Conservation (phyloP, 129 eudicot genomes). For the Tagetes patula region DNA sequence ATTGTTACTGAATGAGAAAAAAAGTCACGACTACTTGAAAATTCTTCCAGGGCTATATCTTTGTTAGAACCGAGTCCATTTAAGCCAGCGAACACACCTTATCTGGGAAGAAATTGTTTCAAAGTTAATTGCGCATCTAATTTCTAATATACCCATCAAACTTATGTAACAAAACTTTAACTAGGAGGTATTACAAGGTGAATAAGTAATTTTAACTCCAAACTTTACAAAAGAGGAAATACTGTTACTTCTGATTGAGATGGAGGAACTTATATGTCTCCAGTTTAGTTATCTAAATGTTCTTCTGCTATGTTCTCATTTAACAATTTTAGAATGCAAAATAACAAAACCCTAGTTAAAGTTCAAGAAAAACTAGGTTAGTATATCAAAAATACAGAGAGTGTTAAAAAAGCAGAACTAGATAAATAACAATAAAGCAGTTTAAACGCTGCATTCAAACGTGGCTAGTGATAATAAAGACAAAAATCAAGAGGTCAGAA, state of each 20-base stretch:
- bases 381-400: background rate
- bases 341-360: background rate
- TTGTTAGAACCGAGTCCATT: constrained; percentile 48
- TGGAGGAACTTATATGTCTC: no score
- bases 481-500: background rate
- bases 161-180: background rate
- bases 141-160: background rate
- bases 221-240: background rate
- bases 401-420: background rate
- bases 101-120: constrained; percentile 48
- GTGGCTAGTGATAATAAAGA: background rate
- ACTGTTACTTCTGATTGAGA: no score
- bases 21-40: constrained; percentile 26
- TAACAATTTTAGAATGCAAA: background rate
- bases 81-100: constrained; percentile 74
- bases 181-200: background rate
- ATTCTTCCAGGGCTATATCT: constrained; percentile 53
- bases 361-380: background rate
- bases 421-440: background rate
- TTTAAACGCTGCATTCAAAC: background rate
- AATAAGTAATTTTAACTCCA: background rate
- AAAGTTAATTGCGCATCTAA: background rate
- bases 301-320: no score
- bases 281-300: no score
- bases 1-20: constrained; percentile 49